Percentiles rank a stretch among this genome's conserved stretches.
Conservation (phyloP, 148 eudicot genomes). For the Limonium bicolor region DNA sequence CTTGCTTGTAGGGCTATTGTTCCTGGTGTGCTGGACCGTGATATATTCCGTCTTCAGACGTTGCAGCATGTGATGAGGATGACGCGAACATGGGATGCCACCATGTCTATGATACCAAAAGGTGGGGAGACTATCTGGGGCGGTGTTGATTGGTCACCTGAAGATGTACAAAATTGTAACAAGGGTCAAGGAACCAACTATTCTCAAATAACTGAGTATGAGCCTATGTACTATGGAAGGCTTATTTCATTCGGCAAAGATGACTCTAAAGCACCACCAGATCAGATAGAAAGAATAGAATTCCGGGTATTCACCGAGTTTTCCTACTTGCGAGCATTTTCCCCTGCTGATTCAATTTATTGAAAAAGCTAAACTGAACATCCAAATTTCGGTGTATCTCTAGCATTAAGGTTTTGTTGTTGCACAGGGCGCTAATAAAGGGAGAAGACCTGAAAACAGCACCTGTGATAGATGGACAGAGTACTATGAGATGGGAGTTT, state of each 20-base stretch:
- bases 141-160: conserved; percentile 90
- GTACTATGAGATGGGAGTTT: conserved; percentile 90
- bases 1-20: conserved; percentile 75
- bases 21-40: conserved; percentile 64
- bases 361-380: too few species aligned
- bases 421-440: conserved; percentile 72
- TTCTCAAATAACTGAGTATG: conserved; percentile 13
- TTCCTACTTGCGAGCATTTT: not conserved
- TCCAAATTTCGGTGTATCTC: too few species aligned
- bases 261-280: conserved; percentile 32
- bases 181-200: conserved; percentile 25
- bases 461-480: conserved; percentile 96
- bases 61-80: conserved; percentile 85
- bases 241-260: conserved; percentile 83
- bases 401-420: too few species aligned
- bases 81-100: conserved; percentile 97
- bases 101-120: conserved; percentile 96
- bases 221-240: conserved; percentile 52
- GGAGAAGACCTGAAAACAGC: conserved; percentile 47
- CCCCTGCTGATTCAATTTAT: too few species aligned
- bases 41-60: conserved; percentile 68
- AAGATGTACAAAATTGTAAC: conserved; percentile 50
- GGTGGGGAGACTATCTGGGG: conserved; percentile 99
- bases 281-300: conserved; percentile 58
- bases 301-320: conserved; percentile 64